Base-by-base conservation (phyloP, 306 rosid genomes). In the Cucumis cinereus region DNA sequence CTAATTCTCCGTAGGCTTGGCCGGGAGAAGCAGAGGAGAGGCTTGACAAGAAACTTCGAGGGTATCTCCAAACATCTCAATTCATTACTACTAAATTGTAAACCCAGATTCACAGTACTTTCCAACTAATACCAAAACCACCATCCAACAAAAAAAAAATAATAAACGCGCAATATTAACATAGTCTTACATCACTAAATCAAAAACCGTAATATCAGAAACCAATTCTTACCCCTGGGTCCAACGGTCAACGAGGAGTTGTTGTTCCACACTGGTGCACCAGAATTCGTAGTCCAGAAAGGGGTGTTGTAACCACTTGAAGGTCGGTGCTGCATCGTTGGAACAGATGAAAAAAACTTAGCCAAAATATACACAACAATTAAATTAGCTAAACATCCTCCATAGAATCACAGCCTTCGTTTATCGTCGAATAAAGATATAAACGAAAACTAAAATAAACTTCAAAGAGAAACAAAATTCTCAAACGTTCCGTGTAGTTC, bases 201-300 rank as follows among this genome's bases (percentile, higher is more conserved):
- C 56, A 70, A 70, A 47, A 45, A 22, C 56, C 1, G 55, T 26
- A 24, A 71, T 49, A 71, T 23, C 76, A 49, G 24, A 71, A 49
- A 71, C 26, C 24, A 69, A 69, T 41, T 8, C 74, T 3, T 70
- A 87, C 93, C 93, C 82, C 93, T 87, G 70, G 87, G 10, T 78
- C 93, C 93, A 77, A 87, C 84, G 4, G 93, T 85, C 55, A 87
- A 35, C 38, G 90, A 84, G 4, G 82, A 66, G 80, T 89, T 85
- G 13, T 89, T 86, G 83, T 89, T 89, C 88, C 91, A 89, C 23
- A 87, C 87, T 11, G 93, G 93, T 58, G 93, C 91, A 78, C 93
- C 93, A 5, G 90, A 79, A 75, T 89, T 87, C 0, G 93, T 89
- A 43, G 93, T 87, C 88, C 89, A 87, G 86, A 89, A 89, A 8